Conservation (phyloP, 2,329 filamentous ascomycete genomes). For the Trichoderma pleuroti region DNA sequence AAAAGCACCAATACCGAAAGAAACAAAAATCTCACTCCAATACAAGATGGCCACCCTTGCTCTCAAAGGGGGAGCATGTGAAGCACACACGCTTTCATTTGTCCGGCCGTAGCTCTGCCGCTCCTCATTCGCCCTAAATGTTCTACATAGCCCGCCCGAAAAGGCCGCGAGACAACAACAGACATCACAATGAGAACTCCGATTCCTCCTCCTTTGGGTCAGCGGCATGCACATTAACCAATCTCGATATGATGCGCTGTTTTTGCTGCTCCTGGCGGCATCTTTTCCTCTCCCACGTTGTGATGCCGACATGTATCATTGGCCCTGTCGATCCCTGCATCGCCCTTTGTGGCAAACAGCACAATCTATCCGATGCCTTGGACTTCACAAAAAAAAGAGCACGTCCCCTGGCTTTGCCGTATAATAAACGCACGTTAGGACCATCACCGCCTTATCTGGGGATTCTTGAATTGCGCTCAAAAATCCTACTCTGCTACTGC, state of each 20-base stretch:
- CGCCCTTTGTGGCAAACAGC: conserved; percentile 1
- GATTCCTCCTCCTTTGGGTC: background rate
- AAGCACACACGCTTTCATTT: background rate
- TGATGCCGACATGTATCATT: conserved; percentile 12
- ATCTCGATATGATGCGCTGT: background rate
- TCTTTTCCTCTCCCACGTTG: conserved; percentile 12
- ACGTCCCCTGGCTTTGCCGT: background rate
- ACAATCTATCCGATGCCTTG: background rate
- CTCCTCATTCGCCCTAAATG: background rate
- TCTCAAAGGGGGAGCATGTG: background rate
- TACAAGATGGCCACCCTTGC: background rate
- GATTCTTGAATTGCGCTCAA: background rate
- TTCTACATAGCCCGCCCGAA: background rate
- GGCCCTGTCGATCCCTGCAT: conserved; percentile 18
- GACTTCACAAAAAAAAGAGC: background rate
- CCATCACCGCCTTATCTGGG: conserved; percentile 1
- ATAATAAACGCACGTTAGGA: background rate
- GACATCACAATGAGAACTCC: background rate
- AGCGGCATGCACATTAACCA: background rate
- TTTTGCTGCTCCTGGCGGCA: background rate
- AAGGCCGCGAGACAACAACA: background rate
- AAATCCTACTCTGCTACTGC: conserved; percentile 9
- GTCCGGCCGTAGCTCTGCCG: background rate
- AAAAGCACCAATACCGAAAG: background rate
- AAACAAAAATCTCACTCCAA: background rate